phyloP scores from a whole-genome alignment of 768 basidiomycete species.

The Candolleomyces efflorescens region DNA sequence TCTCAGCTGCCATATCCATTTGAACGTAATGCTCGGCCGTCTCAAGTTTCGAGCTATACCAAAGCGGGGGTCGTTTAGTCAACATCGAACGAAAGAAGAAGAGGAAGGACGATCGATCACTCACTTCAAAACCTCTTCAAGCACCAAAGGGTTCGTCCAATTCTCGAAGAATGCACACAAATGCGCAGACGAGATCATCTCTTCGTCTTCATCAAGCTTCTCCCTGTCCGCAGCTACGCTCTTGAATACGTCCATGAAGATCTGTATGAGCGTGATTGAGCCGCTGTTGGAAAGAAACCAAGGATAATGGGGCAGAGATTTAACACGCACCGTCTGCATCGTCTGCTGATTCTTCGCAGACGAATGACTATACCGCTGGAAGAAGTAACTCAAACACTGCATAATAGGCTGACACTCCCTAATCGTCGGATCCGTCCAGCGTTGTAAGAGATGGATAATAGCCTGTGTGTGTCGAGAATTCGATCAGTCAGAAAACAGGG shows the following conservation, averaged over 20 bases:
- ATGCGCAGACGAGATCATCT: background rate
- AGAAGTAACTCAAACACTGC: background rate
- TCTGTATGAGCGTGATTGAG: too few species aligned
- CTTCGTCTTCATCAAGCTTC: background rate
- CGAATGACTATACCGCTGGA: background rate
- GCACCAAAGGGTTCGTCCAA: background rate
- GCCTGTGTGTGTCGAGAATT: background rate
- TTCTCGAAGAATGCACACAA: background rate
- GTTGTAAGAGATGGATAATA: background rate
- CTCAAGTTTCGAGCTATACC: background rate
- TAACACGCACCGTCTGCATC: background rate
- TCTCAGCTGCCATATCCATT: background rate
- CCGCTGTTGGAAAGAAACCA: too few species aligned
- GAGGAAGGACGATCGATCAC: too few species aligned
- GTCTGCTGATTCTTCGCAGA: background rate
- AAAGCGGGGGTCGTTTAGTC: background rate
- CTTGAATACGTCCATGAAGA: background rate
- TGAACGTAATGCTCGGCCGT: background rate
- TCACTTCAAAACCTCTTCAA: background rate
- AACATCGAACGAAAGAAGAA: too few species aligned
- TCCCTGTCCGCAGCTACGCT: background rate
- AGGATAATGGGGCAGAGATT: too few species aligned
- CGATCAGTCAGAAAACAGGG: too few species aligned
- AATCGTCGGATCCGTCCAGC: background rate
- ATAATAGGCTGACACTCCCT: background rate